Base-by-base conservation (phyloP, 306 rosid genomes). In the Abrus precatorius region DNA sequence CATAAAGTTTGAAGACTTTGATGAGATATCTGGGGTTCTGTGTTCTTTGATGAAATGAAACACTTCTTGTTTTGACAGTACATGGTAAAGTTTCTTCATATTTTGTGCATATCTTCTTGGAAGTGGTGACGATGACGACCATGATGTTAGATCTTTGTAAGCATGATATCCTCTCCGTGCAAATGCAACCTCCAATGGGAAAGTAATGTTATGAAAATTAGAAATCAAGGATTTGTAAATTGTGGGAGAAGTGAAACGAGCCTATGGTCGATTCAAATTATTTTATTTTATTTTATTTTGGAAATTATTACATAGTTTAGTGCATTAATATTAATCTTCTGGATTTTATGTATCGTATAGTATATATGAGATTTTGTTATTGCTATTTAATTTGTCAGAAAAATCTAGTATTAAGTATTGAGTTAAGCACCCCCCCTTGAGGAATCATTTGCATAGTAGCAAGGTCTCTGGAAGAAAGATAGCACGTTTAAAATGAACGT, bases 41-140 rank as follows among this genome's bases (percentile, higher is more conserved):
- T 67, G 83, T 87, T 72, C 72, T 80, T 72, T 82, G 74, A 84
- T 88, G 83, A 79, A 79, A 88, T 85, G 83, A 80, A 79, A 80
- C 77, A 77, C 87, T 81, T 79, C 81, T 73, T 83, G 14, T 84
- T 67, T 89, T 88, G 89, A 88, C 90, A 43, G 91, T 82, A 92
- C 91, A 85, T 89, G 80, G 83, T 88, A 65, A 85, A 54, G 80
- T 79, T 77, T 71, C 74, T 75, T 85, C 72, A 62, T 57, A 68
- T 84, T 85, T 78, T 86, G 88, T 89, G 86, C 87, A 83, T 82
- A 65, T 86, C 90, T 77, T 85, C 83, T 85, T 27, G 83, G 77
- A 82, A 81, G 34, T 62, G 81, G 61, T 57, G 52, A 81, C 53
- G 52, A 81, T 53, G 52, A 74, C 6, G 63, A 61, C 28, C 32